A percentile compares a stretch with the other conserved stretches of the same genome.
Conservation (phyloP, 768 basidiomycete genomes). For the Termitomyces eurrhizus region DNA sequence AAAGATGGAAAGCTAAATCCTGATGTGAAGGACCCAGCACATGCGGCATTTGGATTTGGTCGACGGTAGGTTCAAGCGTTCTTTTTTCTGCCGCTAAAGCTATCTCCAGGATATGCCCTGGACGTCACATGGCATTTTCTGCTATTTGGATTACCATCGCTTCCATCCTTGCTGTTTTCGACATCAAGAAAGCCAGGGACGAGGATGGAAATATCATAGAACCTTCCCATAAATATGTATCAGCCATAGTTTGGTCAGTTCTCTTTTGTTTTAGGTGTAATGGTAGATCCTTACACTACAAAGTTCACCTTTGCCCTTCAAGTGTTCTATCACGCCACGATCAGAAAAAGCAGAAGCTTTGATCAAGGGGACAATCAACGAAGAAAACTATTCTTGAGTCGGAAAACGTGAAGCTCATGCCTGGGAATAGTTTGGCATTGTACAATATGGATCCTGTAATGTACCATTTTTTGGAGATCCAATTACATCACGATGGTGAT, state of each 20-base stretch:
- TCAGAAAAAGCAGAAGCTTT: not conserved
- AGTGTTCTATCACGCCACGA: conserved; percentile 9
- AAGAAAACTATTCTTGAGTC: not conserved
- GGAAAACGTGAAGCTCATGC: not conserved
- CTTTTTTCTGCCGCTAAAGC: too few species aligned
- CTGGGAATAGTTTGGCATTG: not conserved
- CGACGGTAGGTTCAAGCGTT: conserved; percentile 7
- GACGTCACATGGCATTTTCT: too few species aligned
- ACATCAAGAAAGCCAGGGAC: too few species aligned
- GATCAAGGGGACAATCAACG: conserved; percentile 3
- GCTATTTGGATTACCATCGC: too few species aligned
- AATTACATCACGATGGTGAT: not conserved
- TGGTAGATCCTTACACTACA: not conserved
- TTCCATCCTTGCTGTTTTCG: too few species aligned
- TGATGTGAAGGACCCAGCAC: conserved; percentile 1
- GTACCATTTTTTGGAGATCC: not conserved
- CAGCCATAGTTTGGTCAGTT: too few species aligned
- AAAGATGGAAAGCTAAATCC: conserved; percentile 20
- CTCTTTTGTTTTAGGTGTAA: too few species aligned
- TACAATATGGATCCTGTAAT: not conserved
- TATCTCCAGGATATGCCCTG: too few species aligned
- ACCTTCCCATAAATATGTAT: too few species aligned
- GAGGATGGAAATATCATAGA: too few species aligned
- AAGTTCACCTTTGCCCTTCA: conserved; percentile 5
- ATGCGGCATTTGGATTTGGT: conserved; percentile 19